phyloP scores from a whole-genome alignment of 176 grass and related monocot genomes.

The Oryza punctata region DNA sequence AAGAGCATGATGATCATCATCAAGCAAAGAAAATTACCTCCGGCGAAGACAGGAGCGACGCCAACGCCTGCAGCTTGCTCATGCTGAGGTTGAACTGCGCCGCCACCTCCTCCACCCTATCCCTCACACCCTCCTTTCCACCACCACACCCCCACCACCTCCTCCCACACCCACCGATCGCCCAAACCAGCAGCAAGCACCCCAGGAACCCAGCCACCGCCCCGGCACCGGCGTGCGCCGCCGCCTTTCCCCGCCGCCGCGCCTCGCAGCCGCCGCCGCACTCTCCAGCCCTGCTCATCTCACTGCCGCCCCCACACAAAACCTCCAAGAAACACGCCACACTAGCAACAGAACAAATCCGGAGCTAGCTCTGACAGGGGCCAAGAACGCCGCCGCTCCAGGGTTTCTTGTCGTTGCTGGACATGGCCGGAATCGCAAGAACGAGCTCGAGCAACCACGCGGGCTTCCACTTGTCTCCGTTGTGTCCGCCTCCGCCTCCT shows the following conservation, averaged over 20 bases:
- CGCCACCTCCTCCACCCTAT: conserved; percentile 25
- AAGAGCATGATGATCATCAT: neutral
- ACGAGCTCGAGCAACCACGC: conserved; percentile 8
- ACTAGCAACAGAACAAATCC: no score
- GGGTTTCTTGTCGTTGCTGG: neutral
- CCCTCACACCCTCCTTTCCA: conserved; percentile 14
- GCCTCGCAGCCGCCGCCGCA: conserved; percentile 21
- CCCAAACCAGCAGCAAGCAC: conserved; percentile 36
- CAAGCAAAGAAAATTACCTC: conserved; percentile 43
- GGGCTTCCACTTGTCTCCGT: conserved; percentile 29
- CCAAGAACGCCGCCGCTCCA: conserved; percentile 3
- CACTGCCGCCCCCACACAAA: conserved; percentile 5
- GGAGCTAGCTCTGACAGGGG: neutral
- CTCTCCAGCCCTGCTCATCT: neutral
- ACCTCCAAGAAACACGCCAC: conserved; percentile 42
- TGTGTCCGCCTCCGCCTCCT: neutral
- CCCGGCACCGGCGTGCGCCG: conserved; percentile 18
- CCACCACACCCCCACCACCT: conserved; percentile 11
- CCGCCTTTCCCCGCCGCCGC: neutral
- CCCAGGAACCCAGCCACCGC: conserved; percentile 19
- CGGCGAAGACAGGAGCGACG: conserved; percentile 41
- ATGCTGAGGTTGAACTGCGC: conserved; percentile 58
- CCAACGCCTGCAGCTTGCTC: conserved; percentile 53
- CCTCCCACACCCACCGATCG: conserved; percentile 27
- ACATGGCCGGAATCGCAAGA: conserved; percentile 19